Conservation (phyloP, 192 early-diverging fungal genomes). For the Chytriomyces hyalinus region DNA sequence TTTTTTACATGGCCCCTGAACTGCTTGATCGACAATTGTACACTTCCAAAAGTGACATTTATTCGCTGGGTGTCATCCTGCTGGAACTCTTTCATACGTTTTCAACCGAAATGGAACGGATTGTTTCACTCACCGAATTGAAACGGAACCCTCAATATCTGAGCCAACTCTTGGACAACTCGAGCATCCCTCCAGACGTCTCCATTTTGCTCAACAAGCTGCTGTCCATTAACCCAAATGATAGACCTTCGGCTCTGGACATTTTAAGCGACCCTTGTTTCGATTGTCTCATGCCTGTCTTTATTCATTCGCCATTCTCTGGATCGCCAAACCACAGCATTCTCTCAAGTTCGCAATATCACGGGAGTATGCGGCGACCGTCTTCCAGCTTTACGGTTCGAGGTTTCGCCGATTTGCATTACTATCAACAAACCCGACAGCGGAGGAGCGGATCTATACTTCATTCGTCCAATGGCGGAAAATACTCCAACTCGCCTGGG, state of each 20-base stretch:
- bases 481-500: background rate
- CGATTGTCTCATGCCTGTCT: background rate
- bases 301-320: background rate
- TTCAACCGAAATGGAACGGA: conserved; percentile 52
- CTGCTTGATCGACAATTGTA: conserved; percentile 34
- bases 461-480: background rate
- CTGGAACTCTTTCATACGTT: conserved; percentile 54
- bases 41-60: conserved; percentile 55
- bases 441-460: background rate
- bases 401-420: background rate
- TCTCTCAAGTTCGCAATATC: background rate
- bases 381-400: conserved; percentile 15
- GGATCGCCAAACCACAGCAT: background rate
- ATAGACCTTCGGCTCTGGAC: conserved; percentile 28
- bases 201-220: conserved; percentile 7
- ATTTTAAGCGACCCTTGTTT: conserved; percentile 32
- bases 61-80: conserved; percentile 55
- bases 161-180: background rate
- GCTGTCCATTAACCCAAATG: conserved; percentile 14
- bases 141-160: conserved; percentile 25
- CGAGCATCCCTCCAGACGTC: conserved; percentile 21
- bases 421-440: background rate
- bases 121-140: conserved; percentile 20
- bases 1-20: conserved; percentile 80
- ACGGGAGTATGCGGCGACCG: conserved; percentile 5